Percentiles rank a stretch among this genome's conserved stretches.
Conservation (phyloP, 2,329 filamentous ascomycete genomes). For the Fusarium devonianum region DNA sequence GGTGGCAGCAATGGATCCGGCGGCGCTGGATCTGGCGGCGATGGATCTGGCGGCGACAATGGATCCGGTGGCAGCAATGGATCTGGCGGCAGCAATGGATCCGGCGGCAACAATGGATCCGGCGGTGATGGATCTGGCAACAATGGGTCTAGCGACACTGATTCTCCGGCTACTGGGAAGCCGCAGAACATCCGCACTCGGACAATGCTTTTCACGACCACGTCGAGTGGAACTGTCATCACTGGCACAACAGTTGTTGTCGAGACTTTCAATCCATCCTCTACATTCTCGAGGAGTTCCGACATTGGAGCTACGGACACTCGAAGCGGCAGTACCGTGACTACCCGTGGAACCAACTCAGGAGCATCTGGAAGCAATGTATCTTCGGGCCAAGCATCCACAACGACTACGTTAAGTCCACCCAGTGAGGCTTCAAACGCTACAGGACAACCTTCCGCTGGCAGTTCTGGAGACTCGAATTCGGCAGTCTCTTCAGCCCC, state of each 20-base stretch:
- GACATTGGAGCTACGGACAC: background rate
- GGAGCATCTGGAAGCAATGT: background rate
- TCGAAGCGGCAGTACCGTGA: background rate
- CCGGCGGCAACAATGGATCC: background rate
- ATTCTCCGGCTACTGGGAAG: fast-evolving
- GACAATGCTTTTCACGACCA: background rate
- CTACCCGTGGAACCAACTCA: background rate
- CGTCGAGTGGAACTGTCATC: slow-evolving; percentile 1
- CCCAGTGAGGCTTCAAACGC: background rate
- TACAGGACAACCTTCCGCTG: background rate
- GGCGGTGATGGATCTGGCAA: background rate
- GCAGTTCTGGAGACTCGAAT: background rate
- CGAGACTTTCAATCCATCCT: background rate
- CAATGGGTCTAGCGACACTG: background rate
- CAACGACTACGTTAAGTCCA: background rate
- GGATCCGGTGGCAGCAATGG: too few species aligned
- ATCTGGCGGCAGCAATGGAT: too few species aligned
- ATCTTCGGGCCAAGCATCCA: background rate
- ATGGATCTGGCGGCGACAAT: background rate
- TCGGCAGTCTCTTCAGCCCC: background rate
- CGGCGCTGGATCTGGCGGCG: background rate
- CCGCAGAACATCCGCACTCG: background rate
- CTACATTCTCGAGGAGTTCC: background rate
- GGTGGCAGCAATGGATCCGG: background rate
- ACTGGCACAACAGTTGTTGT: background rate